phyloP scores from a whole-genome alignment of 805 yeast species.

The Wickerhamiella qilinensis region DNA sequence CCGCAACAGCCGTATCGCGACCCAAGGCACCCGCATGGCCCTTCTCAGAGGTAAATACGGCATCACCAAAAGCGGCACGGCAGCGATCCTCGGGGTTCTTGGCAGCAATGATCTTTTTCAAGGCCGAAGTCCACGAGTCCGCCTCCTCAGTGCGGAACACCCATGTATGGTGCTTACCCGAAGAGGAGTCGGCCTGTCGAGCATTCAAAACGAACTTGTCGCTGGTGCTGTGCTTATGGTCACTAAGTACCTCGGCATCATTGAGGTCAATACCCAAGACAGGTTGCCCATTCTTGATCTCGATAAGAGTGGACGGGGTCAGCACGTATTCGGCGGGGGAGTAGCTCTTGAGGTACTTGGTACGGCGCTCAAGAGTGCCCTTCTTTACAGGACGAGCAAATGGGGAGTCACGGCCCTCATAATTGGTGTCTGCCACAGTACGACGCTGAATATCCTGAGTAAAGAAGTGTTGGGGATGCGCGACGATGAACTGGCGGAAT shows the following conservation, averaged over 20 bases:
- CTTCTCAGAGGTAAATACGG: neutral
- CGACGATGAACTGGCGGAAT: constrained; percentile 70
- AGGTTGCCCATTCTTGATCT: constrained; percentile 41
- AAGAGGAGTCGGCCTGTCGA: constrained; percentile 13
- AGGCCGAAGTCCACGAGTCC: constrained; percentile 65
- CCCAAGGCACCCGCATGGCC: constrained; percentile 1
- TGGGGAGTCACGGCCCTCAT: constrained; percentile 54
- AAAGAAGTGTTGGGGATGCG: constrained; percentile 50
- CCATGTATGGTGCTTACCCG: constrained; percentile 65
- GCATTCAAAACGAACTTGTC: constrained; percentile 54
- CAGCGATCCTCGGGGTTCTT: constrained; percentile 32
- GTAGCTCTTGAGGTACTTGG: constrained; percentile 84
- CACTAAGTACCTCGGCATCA: constrained; percentile 70
- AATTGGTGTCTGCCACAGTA: constrained; percentile 37
- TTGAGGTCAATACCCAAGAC: constrained; percentile 14
- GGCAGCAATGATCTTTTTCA: constrained; percentile 48
- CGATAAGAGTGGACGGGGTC: constrained; percentile 73
- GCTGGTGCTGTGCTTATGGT: constrained; percentile 43
- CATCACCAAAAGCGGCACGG: constrained; percentile 5
- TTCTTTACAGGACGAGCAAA: constrained; percentile 52
- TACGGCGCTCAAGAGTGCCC: constrained; percentile 75
- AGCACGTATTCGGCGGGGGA: constrained; percentile 47
- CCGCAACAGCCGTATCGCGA: constrained; percentile 3
- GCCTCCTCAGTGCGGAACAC: constrained; percentile 85
- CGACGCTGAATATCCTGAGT: constrained; percentile 48